Percentiles rank a stretch among this genome's conserved stretches.
Conservation (phyloP, 768 basidiomycete genomes). For the Collybiopsis confluens region DNA sequence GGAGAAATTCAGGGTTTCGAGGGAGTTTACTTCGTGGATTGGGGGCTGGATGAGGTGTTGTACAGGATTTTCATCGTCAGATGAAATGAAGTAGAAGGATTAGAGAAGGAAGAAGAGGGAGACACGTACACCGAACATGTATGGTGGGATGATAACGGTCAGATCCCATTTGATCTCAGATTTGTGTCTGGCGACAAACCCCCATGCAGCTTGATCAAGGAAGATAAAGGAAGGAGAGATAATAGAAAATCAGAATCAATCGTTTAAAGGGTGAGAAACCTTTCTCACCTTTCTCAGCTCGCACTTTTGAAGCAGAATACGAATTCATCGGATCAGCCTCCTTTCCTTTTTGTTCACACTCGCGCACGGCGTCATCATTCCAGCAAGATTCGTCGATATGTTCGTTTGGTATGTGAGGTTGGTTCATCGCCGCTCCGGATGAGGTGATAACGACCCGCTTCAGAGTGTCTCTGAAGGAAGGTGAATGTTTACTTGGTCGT, state of each 20-base stretch:
- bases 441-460: constrained; percentile 55
- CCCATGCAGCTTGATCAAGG: constrained; percentile 47
- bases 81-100: no score
- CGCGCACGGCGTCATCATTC: constrained; percentile 37
- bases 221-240: not conserved
- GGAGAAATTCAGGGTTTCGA: constrained; percentile 2
- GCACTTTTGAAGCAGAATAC: constrained; percentile 45
- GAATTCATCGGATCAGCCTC: constrained; percentile 27
- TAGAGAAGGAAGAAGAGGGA: not conserved
- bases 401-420: constrained; percentile 4
- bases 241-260: not conserved
- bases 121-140: constrained; percentile 29
- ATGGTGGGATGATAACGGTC: constrained; percentile 48
- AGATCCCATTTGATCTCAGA: constrained; percentile 47
- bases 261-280: not conserved
- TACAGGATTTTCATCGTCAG: no score
- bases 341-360: constrained; percentile 36
- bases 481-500: no score
- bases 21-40: constrained; percentile 2
- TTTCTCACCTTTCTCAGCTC: constrained; percentile 40
- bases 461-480: constrained; percentile 29
- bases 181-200: constrained; percentile 34
- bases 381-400: constrained; percentile 38
- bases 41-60: not conserved
- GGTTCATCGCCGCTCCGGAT: constrained; percentile 37